A percentile compares a stretch with the other conserved stretches of the same genome.
Evolutionary conservation across 164 flowering plant genomes (phyloP).

Genomic region (Umbilicus rupestris): DNA sequence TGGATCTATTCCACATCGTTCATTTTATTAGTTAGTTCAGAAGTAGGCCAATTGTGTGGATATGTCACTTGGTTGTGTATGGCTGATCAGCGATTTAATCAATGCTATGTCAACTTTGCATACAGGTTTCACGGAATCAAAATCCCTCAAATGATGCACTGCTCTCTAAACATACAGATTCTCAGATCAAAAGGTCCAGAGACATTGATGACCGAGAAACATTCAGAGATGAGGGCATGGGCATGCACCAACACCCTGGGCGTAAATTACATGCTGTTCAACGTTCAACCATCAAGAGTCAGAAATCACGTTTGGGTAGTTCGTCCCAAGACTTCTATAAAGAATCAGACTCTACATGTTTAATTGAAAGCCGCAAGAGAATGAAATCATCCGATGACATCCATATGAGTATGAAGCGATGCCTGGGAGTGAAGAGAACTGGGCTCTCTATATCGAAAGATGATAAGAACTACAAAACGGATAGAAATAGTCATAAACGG

Average conservation of each 20-base stretch:
- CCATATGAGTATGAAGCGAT: conserved; percentile 16
- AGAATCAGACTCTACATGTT: neutral
- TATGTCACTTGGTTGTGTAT: too few relatives aligned
- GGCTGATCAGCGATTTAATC: too few relatives aligned
- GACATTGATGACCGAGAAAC: conserved; percentile 38
- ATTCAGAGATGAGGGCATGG: conserved; percentile 14
- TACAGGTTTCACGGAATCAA: too few relatives aligned
- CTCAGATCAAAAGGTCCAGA: conserved; percentile 30
- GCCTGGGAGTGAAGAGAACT: conserved; percentile 20
- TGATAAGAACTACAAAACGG: conserved; percentile 10
- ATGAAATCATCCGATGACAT: conserved; percentile 20
- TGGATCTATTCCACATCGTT: too few relatives aligned
- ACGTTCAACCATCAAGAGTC: conserved; percentile 20
- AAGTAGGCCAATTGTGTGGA: neutral
- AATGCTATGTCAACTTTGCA: too few relatives aligned
- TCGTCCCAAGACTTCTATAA: conserved; percentile 8
- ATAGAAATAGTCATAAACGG: conserved; percentile 2
- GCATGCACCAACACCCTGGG: conserved; percentile 10
- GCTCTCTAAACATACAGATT: too few relatives aligned
- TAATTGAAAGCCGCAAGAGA: conserved; percentile 13
- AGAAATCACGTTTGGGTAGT: conserved; percentile 16
- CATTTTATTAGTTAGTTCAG: neutral
- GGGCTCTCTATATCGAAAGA: conserved; percentile 15
- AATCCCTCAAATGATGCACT: too few relatives aligned
- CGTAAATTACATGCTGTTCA: conserved; percentile 15